Evolutionary conservation across 1,284 basidiomycete genomes (phyloP).

Genomic region (Schizophyllum amplum): DNA sequence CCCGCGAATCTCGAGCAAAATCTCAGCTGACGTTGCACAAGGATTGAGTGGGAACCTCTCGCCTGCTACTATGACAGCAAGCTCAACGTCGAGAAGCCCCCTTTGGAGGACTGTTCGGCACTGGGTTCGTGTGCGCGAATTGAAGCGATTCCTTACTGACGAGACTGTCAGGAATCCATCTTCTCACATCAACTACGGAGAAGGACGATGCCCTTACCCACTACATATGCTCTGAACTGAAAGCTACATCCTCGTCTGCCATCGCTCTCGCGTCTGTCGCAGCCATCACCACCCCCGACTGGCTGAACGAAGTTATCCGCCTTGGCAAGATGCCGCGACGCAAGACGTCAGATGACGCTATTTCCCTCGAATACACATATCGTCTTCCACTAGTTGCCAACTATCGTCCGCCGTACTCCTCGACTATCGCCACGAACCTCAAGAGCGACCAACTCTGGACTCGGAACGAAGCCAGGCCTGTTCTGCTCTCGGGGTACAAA

Average conservation of each 20-base stretch:
- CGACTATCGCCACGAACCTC: conserved; percentile 35
- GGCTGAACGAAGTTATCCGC: conserved; percentile 50
- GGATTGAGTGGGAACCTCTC: conserved; percentile 8
- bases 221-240: conserved; percentile 28
- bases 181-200: conserved; percentile 34
- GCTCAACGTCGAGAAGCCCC: conserved; percentile 11
- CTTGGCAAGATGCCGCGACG: conserved; percentile 31
- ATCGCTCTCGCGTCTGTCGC: conserved; percentile 47
- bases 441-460: conserved; percentile 54
- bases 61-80: conserved; percentile 9
- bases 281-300: conserved; percentile 53
- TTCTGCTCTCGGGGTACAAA: conserved; percentile 41
- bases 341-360: conserved; percentile 23
- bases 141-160: conserved; percentile 1
- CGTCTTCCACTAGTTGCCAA: conserved; percentile 40
- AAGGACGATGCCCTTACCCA: conserved; percentile 54
- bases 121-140: conserved; percentile 33
- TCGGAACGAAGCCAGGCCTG: conserved; percentile 48
- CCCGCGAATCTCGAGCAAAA: no score
- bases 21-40: conserved; percentile 1
- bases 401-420: conserved; percentile 47
- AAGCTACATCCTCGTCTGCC: conserved; percentile 38
- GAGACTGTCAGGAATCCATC: conserved; percentile 38
- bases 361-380: conserved; percentile 42
- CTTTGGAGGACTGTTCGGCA: conserved; percentile 38